Evolutionary conservation across 139 green algal species (phyloP).

Genomic region (Tetraselmis striata): DNA sequence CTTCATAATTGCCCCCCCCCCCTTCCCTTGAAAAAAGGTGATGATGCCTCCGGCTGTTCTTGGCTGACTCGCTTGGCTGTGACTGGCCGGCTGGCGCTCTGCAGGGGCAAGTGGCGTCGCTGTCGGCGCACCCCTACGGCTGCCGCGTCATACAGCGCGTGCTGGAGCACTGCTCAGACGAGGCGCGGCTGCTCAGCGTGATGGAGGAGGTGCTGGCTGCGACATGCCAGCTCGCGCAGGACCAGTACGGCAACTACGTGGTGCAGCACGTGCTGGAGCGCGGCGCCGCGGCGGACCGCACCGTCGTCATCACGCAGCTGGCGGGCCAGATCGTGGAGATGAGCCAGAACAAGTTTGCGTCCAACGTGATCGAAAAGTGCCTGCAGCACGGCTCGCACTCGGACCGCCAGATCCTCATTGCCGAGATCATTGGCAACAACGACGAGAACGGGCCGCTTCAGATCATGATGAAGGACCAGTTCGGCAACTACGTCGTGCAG

Average conservation of each 20-base stretch:
- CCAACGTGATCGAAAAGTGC: constrained; percentile 91
- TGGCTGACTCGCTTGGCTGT: no score
- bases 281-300: constrained; percentile 16
- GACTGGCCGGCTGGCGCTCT: no score
- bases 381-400: constrained; percentile 50
- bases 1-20: no score
- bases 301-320: constrained; percentile 43
- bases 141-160: constrained; percentile 92
- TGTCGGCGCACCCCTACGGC: constrained; percentile 82
- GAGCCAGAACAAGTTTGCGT: constrained; percentile 88
- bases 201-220: constrained; percentile 30
- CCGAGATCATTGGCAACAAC: constrained; percentile 45
- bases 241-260: constrained; percentile 91
- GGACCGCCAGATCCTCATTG: constrained; percentile 60
- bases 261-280: constrained; percentile 77
- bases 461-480: constrained; percentile 84
- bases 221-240: constrained; percentile 27
- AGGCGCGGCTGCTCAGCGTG: constrained; percentile 20
- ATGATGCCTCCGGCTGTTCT: no score
- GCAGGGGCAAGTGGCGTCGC: constrained; percentile 54
- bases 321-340: constrained; percentile 52
- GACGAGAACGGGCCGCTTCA: constrained; percentile 51
- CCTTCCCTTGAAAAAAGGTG: no score
- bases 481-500: constrained; percentile 87
- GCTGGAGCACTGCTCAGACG: constrained; percentile 74